Conservation (phyloP, 176 grass and related monocot genomes). For the Tillandsia leiboldiana region DNA sequence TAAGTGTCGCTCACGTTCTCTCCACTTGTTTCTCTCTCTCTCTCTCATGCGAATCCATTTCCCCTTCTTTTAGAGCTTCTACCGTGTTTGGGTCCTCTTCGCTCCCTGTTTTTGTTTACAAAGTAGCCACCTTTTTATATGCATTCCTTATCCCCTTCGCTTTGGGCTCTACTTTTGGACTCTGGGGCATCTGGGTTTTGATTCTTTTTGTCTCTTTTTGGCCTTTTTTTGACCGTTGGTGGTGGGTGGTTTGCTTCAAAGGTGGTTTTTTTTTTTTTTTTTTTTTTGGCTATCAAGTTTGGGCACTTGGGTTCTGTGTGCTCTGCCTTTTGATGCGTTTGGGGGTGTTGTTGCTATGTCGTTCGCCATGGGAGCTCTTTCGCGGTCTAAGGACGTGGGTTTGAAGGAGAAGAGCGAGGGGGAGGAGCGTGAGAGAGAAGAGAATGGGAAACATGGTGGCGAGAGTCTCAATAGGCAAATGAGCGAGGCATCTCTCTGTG, state of each 20-base stretch:
- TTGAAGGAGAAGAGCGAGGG: constrained; percentile 22
- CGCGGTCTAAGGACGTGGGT: constrained; percentile 40
- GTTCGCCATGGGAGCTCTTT: constrained; percentile 63
- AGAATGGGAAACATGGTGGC: constrained; percentile 14
- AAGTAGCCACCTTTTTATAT: constrained; percentile 1
- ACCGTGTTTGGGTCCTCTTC: neutral
- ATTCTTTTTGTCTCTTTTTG: constrained; percentile 1
- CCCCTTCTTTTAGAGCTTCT: constrained; percentile 5
- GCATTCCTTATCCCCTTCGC: constrained; percentile 3
- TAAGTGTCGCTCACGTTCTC: constrained; percentile 57
- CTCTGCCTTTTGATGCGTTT: neutral
- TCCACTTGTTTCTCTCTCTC: constrained; percentile 32
- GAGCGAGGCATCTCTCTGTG: constrained; percentile 31
- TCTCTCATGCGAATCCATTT: constrained; percentile 7
- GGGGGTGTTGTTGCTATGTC: constrained; percentile 42
- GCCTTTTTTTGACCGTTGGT: constrained; percentile 6
- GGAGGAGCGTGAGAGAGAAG: constrained; percentile 8
- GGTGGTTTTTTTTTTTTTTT: constrained; percentile 1
- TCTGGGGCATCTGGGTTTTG: constrained; percentile 1
- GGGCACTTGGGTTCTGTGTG: constrained; percentile 12
- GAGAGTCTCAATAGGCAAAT: constrained; percentile 33
- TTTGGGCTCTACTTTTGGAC: neutral
- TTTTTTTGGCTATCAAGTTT: constrained; percentile 9
- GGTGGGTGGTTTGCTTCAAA: neutral
- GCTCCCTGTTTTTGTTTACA: too few species aligned